phyloP scores from a whole-genome alignment of 768 basidiomycete species.

The Aureoboletus auriporus region DNA sequence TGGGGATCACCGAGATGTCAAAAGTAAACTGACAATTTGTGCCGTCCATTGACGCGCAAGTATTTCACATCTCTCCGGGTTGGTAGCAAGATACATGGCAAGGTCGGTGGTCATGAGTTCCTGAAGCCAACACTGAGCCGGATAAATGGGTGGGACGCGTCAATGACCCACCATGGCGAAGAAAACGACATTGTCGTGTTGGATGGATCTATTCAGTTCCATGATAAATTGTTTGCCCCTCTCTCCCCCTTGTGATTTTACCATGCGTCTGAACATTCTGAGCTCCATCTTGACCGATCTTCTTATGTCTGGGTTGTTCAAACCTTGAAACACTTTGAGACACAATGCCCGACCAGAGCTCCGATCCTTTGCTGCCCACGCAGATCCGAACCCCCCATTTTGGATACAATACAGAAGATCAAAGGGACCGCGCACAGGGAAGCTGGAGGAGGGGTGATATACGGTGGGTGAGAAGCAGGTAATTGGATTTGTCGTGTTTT shows the following conservation, averaged over 20 bases:
- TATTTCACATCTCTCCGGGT: constrained; percentile 19
- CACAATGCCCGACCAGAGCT: constrained; percentile 34
- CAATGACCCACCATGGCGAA: constrained; percentile 38
- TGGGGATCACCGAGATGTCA: not conserved
- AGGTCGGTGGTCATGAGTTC: constrained; percentile 40
- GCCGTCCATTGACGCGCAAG: constrained; percentile 37
- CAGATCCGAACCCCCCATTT: constrained; percentile 16
- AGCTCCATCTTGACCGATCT: constrained; percentile 31
- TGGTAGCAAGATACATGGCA: constrained; percentile 22
- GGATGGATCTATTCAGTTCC: constrained; percentile 34
- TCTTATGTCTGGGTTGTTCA: constrained; percentile 6
- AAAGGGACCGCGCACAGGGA: constrained; percentile 27
- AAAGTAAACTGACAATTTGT: constrained; percentile 31
- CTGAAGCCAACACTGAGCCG: constrained; percentile 18
- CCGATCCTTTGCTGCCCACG: constrained; percentile 22
- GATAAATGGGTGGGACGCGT: not conserved
- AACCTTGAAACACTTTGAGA: constrained; percentile 32
- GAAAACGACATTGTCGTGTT: constrained; percentile 25
- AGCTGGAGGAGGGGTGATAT: constrained; percentile 1
- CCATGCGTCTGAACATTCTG: constrained; percentile 32
- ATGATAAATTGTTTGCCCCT: constrained; percentile 36
- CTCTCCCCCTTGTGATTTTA: constrained; percentile 12
- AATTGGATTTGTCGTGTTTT: not conserved
- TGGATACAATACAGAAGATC: constrained; percentile 15
- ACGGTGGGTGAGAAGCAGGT: not conserved